Percentiles rank a stretch among this genome's conserved stretches.
These are phyloP conservation scores for Candida vaughaniae DNA, from an alignment of 805 yeast species.

Conservation along the genomic window DNA sequence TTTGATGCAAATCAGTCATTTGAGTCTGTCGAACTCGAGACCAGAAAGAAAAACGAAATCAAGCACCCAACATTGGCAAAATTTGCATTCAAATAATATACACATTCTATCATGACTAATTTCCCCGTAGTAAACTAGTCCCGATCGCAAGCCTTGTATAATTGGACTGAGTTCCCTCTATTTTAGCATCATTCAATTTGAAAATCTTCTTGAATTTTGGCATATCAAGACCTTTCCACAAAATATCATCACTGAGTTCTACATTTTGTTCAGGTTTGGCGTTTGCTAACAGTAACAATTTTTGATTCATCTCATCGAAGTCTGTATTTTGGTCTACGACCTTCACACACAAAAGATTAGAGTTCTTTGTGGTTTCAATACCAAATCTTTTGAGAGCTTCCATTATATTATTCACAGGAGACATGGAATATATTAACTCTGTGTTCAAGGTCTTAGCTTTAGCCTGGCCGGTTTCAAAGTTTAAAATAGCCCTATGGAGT, in stretches of 20 bases:
- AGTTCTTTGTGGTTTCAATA: slow-evolving; percentile 42
- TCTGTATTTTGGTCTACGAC: slow-evolving; percentile 28
- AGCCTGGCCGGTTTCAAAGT: slow-evolving; percentile 45
- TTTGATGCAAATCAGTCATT: not conserved
- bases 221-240: slow-evolving; percentile 22
- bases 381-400: slow-evolving; percentile 76
- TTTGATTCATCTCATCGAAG: slow-evolving; percentile 32
- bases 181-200: slow-evolving; percentile 33
- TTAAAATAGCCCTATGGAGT: slow-evolving; percentile 58
- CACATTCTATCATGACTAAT: not conserved
- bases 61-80: slow-evolving; percentile 11
- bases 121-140: slow-evolving; percentile 50
- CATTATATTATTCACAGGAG: slow-evolving; percentile 69
- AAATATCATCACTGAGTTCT: slow-evolving; percentile 23
- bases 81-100: slow-evolving; percentile 15
- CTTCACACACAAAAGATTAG: slow-evolving; percentile 51
- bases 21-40: too few species aligned
- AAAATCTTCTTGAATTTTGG: slow-evolving; percentile 34
- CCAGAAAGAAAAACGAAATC: slow-evolving; percentile 2
- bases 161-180: slow-evolving; percentile 16
- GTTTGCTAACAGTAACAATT: slow-evolving; percentile 23
- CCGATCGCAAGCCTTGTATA: slow-evolving; percentile 46
- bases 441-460: slow-evolving; percentile 69
- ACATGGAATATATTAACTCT: slow-evolving; percentile 65
- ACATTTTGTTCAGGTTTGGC: slow-evolving; percentile 5